Evolutionary conservation across 1,284 basidiomycete species (phyloP), one percentile per base, ranked within the genome.

Genomic region (Cutaneotrichosporon mucoides): DNA sequence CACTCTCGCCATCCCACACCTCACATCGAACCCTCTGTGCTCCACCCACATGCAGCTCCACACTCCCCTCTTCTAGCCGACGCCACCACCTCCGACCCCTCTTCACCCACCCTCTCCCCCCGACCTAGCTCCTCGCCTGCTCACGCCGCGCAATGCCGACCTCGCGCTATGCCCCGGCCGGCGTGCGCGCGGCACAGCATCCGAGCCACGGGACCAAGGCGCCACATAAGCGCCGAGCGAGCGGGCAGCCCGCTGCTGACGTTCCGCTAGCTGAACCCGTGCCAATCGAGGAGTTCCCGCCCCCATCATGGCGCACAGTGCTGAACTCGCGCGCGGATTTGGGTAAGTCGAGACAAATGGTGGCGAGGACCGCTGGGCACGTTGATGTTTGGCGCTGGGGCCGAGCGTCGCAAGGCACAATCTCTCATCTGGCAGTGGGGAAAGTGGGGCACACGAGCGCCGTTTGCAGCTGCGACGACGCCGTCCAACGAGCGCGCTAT

Each of bases 261-360:
- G 52, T 62, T 11, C 60, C 61, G 5, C 53, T 62, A 3, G 56
- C 66, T 5, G 62, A 62, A 49, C 63, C 68, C 15, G 69, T 66
- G 7, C 70, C 71, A 15, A 67, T 77, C 13, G 73, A 77, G 53
- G 70, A 73, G 44, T 77, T 76, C 63, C 64, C 65, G 7, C 75
- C 76, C 5, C 76, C 76, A 13, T 63, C 59, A 55, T 78, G 76
- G 76, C 60, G 75, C 34, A 73, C 73, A 0, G 70, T 75, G 4
- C 60, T 78, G 48, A 76, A 73, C 62, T 63, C 63, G 41, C 57
- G 71, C 42, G 71, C 73, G 3, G 76, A 78, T 62, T 64, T 78
- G 2, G 76, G 76, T 77, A 52, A 59, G 73, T 44, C 24, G 24
- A 24, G 24, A 24, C 24, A 24, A 24, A 24, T 24, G 24, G 24